Base-by-base conservation (phyloP, 106 monocot genomes). In the Gastrodia elata region DNA sequence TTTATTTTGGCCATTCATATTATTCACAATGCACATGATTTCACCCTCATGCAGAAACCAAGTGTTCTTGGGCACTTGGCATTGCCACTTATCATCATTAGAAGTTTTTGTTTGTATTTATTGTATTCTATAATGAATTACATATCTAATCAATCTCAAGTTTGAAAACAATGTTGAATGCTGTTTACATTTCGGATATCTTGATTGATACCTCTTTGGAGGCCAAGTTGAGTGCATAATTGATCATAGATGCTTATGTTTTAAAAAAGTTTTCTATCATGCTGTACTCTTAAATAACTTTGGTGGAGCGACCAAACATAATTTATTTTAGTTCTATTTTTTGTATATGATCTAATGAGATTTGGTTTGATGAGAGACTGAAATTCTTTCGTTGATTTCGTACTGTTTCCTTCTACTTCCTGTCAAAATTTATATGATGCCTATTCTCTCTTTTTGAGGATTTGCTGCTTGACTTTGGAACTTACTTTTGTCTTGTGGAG, bases 161-260 rank as follows among this genome's bases (percentile, higher is more conserved):
- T 32, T 61, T 61, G 32, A 32, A 61, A 58, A 58, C 24, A 58
- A 58, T 58, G 57, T 58, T 10, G 33, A 34, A 35, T 3, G 14
- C 10, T 65, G 18, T 65, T 65, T 65, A 34, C 57, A 65, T 65
- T 65, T 65, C 5, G 15, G 64, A 65, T 32, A 2, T 65, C 64
- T 33, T 33, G 1, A 11, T 33, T 65, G 0, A 34, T 24, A 34
- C 64, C 34, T 16, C 24, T 65, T 65, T 34, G 35, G 5, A 30
- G 7, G 64, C 11, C 14, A 32, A 33, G 8, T 64, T 30, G 24
- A 55, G n/a, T 55, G 22, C 55, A 55, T 16, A 16, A 8, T 55
- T 20, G 55, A n/a, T 55, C 55, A 55, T 5, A 55, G 55, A 55
- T 55, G 55, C 22, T 18, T 16, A 55, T 22, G 16, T 55, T 16